Evolutionary conservation across 768 basidiomycete species (phyloP).

Genomic region (Psilocybe azurescens): DNA sequence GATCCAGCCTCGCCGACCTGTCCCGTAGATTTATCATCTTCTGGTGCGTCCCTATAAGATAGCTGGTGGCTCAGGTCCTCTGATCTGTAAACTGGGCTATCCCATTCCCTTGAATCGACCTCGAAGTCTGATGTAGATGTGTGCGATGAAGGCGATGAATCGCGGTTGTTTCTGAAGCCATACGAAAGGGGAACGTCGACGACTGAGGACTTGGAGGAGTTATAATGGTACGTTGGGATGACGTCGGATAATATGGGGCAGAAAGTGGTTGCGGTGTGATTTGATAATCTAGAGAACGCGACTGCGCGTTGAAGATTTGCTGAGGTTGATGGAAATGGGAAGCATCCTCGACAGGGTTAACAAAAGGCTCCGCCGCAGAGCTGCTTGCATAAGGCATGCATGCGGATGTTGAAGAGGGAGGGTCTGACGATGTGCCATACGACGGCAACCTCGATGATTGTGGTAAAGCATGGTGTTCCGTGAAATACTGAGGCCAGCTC

Average conservation of each 20-base stretch:
- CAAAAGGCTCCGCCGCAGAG: neutral
- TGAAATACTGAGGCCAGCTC: slow-evolving; percentile 20
- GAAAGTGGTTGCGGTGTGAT: slow-evolving; percentile 6
- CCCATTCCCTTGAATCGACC: slow-evolving; percentile 17
- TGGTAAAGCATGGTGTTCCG: slow-evolving; percentile 12
- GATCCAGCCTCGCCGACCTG: slow-evolving; percentile 7
- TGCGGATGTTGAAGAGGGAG: neutral
- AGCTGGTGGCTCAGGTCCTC: slow-evolving; percentile 6
- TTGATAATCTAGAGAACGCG: slow-evolving; percentile 10
- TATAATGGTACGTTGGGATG: slow-evolving; percentile 21
- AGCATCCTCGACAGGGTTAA: neutral
- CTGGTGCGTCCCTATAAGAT: neutral
- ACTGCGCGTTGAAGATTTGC: neutral
- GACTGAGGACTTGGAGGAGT: slow-evolving; percentile 14
- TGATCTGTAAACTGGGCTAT: slow-evolving; percentile 11
- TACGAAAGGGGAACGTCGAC: slow-evolving; percentile 7
- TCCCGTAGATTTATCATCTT: slow-evolving; percentile 8
- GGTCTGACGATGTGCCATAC: slow-evolving; percentile 8
- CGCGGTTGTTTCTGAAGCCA: slow-evolving; percentile 21
- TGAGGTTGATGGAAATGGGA: neutral
- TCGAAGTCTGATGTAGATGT: slow-evolving; percentile 22
- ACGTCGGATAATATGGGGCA: slow-evolving; percentile 24
- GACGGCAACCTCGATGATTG: slow-evolving; percentile 13
- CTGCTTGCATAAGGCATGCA: neutral
- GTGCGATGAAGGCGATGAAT: slow-evolving; percentile 27